These are phyloP conservation scores for Picochlorum sp. DNA, from an alignment of 139 green algal genomes.

Conservation along the genomic window DNA sequence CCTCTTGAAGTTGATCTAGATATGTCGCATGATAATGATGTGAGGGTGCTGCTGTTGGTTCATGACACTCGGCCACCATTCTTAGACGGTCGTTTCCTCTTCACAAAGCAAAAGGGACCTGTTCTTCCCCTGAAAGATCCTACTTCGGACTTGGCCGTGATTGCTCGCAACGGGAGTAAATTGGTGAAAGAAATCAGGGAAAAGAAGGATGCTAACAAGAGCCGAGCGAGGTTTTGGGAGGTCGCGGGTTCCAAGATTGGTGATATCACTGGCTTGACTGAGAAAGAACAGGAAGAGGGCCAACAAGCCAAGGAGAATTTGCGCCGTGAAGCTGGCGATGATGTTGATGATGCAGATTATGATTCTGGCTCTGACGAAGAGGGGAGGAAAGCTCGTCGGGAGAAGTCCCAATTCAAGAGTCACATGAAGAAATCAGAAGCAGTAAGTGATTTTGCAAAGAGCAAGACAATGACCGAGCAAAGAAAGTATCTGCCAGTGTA, in stretches of 20 bases:
- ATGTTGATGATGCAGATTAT: constrained; percentile 17
- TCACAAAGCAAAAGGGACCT: constrained; percentile 75
- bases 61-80: constrained; percentile 97
- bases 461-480: constrained; percentile 84
- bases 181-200: constrained; percentile 62
- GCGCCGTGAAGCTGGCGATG: constrained; percentile 20
- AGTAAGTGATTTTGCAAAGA: constrained; percentile 74
- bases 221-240: constrained; percentile 90
- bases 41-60: constrained; percentile 81
- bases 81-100: constrained; percentile 78
- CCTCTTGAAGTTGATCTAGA: constrained; percentile 65
- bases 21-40: constrained; percentile 73
- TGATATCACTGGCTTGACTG: constrained; percentile 81
- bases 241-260: constrained; percentile 92
- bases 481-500: constrained; percentile 81
- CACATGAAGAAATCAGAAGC: constrained; percentile 82
- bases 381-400: constrained; percentile 30
- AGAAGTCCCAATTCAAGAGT: constrained; percentile 54
- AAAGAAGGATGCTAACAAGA: constrained; percentile 87
- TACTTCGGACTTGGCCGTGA: constrained; percentile 93
- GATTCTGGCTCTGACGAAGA: constrained; percentile 15
- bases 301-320: constrained; percentile 30
- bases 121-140: constrained; percentile 89
- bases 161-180: constrained; percentile 60
- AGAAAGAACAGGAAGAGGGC: constrained; percentile 60